Percentiles rank a stretch among this genome's conserved stretches.
Evolutionary conservation across 2,329 filamentous ascomycete genomes (phyloP).

Genomic region (Dactylellina haptotyla): DNA sequence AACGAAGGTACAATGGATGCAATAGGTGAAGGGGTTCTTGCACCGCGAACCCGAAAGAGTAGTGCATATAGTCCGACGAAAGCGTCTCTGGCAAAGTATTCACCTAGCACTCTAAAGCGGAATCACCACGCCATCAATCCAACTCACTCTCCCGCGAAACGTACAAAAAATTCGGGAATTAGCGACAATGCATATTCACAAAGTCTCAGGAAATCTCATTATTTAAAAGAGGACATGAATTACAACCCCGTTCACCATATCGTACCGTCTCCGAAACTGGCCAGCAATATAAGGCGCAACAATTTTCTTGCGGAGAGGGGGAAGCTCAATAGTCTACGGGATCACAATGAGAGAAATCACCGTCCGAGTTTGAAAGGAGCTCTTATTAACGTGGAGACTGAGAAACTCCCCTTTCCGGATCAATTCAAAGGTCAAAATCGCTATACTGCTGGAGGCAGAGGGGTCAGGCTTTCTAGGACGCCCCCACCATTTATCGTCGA

Average conservation of each 20-base stretch:
- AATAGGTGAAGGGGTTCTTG: background rate
- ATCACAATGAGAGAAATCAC: background rate
- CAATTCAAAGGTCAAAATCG: background rate
- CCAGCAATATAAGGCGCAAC: background rate
- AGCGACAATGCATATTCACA: background rate
- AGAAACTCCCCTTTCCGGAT: background rate
- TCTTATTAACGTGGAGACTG: background rate
- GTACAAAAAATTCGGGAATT: slow-evolving; percentile 15
- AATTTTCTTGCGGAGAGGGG: slow-evolving; percentile 30
- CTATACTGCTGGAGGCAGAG: background rate
- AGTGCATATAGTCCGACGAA: slow-evolving; percentile 6
- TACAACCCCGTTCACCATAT: background rate
- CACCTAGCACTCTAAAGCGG: slow-evolving; percentile 18
- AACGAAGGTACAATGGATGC: background rate
- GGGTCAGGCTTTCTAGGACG: slow-evolving; percentile 19
- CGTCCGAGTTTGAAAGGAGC: background rate
- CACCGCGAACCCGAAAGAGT: slow-evolving; percentile 1
- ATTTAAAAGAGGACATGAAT: background rate
- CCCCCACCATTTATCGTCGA: slow-evolving; percentile 23
- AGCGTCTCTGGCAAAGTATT: slow-evolving; percentile 16
- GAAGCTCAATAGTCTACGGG: slow-evolving; percentile 11
- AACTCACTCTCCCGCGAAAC: slow-evolving; percentile 25
- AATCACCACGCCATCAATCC: slow-evolving; percentile 4
- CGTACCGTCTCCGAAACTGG: background rate
- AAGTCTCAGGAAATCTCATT: background rate